Evolutionary conservation across 352 stramenopile genomes (phyloP), one percentile per base, ranked within the genome.

Genomic region (Globisporangium uncinulatum): DNA sequence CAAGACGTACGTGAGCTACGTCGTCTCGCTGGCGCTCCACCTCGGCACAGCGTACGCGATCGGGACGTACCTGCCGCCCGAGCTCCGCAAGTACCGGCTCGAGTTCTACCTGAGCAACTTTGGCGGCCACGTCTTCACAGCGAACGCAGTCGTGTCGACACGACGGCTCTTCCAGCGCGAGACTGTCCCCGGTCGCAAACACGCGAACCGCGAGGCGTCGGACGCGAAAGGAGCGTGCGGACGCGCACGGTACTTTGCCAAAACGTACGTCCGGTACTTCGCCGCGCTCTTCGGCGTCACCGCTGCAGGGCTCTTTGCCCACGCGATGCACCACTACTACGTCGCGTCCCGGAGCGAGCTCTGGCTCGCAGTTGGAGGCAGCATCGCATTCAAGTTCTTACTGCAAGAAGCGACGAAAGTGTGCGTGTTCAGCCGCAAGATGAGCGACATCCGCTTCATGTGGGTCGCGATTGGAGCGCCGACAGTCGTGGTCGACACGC

Each of bases 401-500:
- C 19, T 70, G 11, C 63, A 70, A 43, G 59, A 73, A 51, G 2
- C 52, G 3, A 45, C 46, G 10, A 74, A 71, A 41, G 17, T 49
- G 8, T 65, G 59, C 34, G 29, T 66, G n/a, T 19, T 69, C 13
- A 68, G 54, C 17, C 47, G 53, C 7, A 36, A 51, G 1, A 46
- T 69, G 29, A 53, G 49, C 9, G 61, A 54, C 21, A 59, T 61
- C 4, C 56, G 59, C 8, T 34, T 21, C 15, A 69, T 74, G 67
- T 69, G 52, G 42, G 41, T 66, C 21, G 21, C 59, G 5, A 53
- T 71, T 4, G 63, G 54, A 1, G 14, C 68, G 4, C 66, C 66
- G 3, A 71, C 66, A 0, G 63, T 70, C 6, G 4, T 74, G 34
- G 63, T 71, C 15, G 63, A 74, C 32, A 71, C 63, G 1, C 66